Evolutionary conservation across 1,284 basidiomycete genomes (phyloP).

Genomic region (Phellopilus nigrolimitatus): DNA sequence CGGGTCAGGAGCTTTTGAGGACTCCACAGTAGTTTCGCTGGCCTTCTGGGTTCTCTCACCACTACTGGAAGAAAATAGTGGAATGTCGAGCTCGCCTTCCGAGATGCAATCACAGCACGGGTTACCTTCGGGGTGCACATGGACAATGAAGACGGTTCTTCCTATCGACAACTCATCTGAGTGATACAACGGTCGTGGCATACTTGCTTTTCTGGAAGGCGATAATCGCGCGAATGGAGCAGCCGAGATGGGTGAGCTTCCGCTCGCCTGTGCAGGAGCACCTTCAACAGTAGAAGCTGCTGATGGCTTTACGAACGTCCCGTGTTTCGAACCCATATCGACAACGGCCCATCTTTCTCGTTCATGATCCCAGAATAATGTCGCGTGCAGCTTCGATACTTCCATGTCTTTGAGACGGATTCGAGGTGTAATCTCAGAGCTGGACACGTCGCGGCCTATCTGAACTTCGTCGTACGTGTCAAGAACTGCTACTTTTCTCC

Average conservation of each 20-base stretch:
- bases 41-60: conserved; percentile 2
- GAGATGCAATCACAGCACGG: conserved; percentile 60
- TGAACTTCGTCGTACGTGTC: conserved; percentile 62
- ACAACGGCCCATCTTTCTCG: conserved; percentile 62
- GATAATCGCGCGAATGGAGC: conserved; percentile 54
- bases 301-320: conserved; percentile 50
- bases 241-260: conserved; percentile 12
- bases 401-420: conserved; percentile 76
- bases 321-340: conserved; percentile 79
- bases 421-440: conserved; percentile 48
- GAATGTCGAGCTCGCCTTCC: conserved; percentile 46
- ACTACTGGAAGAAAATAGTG: conserved; percentile 43
- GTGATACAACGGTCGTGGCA: conserved; percentile 58
- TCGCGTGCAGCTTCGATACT: conserved; percentile 75
- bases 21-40: neutral
- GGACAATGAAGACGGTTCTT: conserved; percentile 61
- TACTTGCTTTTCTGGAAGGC: conserved; percentile 56
- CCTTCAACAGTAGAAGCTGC: neutral
- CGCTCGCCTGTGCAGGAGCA: neutral
- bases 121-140: conserved; percentile 58
- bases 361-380: conserved; percentile 60
- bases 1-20: neutral
- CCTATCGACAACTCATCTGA: conserved; percentile 62
- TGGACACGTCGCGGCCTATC: conserved; percentile 60
- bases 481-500: conserved; percentile 50